Conservation (phyloP, 257 asterid species). For the Solanum piurae region DNA sequence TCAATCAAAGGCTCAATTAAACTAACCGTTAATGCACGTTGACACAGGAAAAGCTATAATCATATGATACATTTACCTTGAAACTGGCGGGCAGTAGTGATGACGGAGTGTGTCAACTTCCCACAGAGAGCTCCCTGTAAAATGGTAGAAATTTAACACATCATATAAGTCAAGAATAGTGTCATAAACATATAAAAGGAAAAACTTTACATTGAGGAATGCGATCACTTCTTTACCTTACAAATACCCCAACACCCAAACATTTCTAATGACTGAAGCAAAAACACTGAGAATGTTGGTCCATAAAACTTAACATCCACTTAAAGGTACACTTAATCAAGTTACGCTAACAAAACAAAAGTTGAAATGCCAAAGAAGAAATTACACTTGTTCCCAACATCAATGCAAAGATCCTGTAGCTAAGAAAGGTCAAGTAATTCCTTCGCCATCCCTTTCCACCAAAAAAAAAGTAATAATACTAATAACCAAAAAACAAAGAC, state of each 20-base stretch:
- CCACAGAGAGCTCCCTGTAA: slow-evolving; percentile 90
- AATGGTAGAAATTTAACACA: slow-evolving; percentile 7
- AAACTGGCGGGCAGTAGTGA: slow-evolving; percentile 83
- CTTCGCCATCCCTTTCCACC: not conserved
- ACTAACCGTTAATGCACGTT: not conserved
- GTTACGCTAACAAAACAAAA: not conserved
- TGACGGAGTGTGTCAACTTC: slow-evolving; percentile 79
- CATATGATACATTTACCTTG: slow-evolving; percentile 37
- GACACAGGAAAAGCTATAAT: not conserved
- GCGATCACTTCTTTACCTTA: not conserved
- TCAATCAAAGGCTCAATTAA: not conserved
- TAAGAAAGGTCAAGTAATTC: not conserved
- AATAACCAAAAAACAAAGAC: not conserved
- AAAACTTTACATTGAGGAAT: not conserved
- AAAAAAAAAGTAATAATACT: not conserved
- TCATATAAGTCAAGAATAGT: not conserved
- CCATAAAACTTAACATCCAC: not conserved
- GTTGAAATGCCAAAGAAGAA: not conserved
- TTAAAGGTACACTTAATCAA: not conserved
- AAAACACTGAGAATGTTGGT: not conserved
- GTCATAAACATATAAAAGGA: not conserved
- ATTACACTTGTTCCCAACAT: not conserved
- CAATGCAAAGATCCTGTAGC: not conserved
- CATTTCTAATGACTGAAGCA: not conserved
- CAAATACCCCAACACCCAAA: not conserved